Conservation (phyloP, 2,329 filamentous ascomycete genomes). For the Triangularia verruculosa region DNA sequence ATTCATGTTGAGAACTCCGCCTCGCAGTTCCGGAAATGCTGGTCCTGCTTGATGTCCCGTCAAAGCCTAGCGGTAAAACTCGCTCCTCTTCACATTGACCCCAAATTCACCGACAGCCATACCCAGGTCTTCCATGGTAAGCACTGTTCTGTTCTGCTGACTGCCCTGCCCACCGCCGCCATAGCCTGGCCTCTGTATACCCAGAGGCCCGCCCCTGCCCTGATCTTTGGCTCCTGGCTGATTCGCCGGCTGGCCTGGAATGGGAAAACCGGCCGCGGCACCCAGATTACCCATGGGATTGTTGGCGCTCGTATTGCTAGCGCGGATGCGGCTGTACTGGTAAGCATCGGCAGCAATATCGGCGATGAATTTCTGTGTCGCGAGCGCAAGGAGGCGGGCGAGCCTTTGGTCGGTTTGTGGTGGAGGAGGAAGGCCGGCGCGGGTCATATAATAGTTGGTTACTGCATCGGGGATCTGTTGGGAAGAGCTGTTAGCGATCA, state of each 20-base stretch:
- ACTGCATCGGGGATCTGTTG: conserved; percentile 91
- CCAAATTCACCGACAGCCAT: conserved; percentile 99
- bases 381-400: conserved; percentile 87
- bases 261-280: conserved; percentile 67
- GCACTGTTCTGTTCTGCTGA: conserved; percentile 84
- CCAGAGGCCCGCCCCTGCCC: conserved; percentile 57
- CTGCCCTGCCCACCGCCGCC: conserved; percentile 87
- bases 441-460: conserved; percentile 95
- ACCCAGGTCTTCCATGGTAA: conserved; percentile 97
- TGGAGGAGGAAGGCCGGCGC: conserved; percentile 88
- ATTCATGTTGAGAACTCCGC: not conserved
- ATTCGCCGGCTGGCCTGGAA: conserved; percentile 58
- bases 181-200: conserved; percentile 73
- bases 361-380: conserved; percentile 98
- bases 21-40: not conserved
- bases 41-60: not conserved
- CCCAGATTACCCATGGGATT: conserved; percentile 88
- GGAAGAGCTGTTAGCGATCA: not conserved
- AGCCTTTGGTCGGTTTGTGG: conserved; percentile 87
- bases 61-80: conserved; percentile 76
- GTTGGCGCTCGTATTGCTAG: conserved; percentile 83
- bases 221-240: conserved; percentile 56
- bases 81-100: conserved; percentile 93
- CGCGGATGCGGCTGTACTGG: conserved; percentile 92
- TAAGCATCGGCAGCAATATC: conserved; percentile 97